These are phyloP conservation scores for Oryza longistaminata DNA, from an alignment of 176 grass and related monocot genomes.

Conservation along the genomic window DNA sequence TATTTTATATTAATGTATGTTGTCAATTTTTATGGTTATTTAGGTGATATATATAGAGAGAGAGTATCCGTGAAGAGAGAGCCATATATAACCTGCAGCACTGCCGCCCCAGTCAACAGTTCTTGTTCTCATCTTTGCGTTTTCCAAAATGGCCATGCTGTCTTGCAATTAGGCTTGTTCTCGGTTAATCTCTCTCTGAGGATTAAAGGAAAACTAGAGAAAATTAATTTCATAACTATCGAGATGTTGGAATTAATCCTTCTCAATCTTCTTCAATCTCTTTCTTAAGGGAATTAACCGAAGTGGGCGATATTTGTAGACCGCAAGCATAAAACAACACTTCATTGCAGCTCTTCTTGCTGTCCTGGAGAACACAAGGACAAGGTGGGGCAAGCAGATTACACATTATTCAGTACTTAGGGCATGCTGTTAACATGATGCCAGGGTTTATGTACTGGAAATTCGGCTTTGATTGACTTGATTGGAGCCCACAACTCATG, in stretches of 20 bases:
- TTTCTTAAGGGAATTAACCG: no score
- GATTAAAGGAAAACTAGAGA: no score
- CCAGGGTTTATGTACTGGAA: neutral
- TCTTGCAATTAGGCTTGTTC: neutral
- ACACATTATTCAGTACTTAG: neutral
- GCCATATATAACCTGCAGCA: neutral
- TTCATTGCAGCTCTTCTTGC: neutral
- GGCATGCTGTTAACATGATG: neutral
- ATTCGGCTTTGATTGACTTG: neutral
- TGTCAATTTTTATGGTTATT: no score
- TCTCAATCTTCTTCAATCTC: no score
- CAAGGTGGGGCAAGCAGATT: no score
- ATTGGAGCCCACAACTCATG: neutral
- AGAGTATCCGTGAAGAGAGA: neutral
- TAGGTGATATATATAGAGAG: no score
- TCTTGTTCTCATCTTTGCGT: neutral
- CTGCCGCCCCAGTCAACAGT: neutral
- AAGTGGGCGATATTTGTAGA: neutral
- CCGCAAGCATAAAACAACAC: neutral
- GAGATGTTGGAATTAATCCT: no score
- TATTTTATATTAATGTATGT: no score
- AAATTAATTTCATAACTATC: no score
- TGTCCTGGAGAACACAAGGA: neutral
- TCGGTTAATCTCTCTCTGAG: no score
- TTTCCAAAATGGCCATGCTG: neutral